Conservation (phyloP, 2,329 filamentous ascomycete genomes). For the Sporothrix sp. region DNA sequence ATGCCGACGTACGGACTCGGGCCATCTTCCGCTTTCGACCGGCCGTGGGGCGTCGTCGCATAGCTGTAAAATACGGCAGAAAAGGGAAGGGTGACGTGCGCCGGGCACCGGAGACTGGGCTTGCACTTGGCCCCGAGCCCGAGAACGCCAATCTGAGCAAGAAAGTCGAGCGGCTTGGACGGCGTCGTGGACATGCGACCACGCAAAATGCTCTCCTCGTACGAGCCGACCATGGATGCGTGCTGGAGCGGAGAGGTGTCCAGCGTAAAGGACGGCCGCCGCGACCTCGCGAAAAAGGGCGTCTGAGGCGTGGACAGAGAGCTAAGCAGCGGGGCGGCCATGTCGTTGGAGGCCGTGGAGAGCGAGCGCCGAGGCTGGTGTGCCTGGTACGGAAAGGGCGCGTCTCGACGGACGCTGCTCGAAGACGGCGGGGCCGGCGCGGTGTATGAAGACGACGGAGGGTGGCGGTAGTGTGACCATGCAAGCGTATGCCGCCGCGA, state of each 20-base stretch:
- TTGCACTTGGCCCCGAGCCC: slow-evolving; percentile 77
- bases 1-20: slow-evolving; percentile 94
- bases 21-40: slow-evolving; percentile 63
- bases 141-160: slow-evolving; percentile 89
- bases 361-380: slow-evolving; percentile 71
- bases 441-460: slow-evolving; percentile 23
- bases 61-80: slow-evolving; percentile 97
- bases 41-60: slow-evolving; percentile 53
- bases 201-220: slow-evolving; percentile 90
- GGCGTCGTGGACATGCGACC: slow-evolving; percentile 96
- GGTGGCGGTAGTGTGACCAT: slow-evolving; percentile 39
- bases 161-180: slow-evolving; percentile 83
- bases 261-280: slow-evolving; percentile 61
- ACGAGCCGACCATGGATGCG: slow-evolving; percentile 94
- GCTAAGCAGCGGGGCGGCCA: slow-evolving; percentile 21
- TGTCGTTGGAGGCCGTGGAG: slow-evolving; percentile 45
- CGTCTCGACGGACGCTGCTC: slow-evolving; percentile 43
- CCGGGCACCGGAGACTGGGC: slow-evolving; percentile 69
- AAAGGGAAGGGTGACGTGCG: slow-evolving; percentile 84
- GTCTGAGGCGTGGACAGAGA: slow-evolving; percentile 29
- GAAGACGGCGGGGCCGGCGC: slow-evolving; percentile 27
- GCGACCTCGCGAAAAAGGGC: slow-evolving; percentile 41
- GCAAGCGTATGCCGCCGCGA: slow-evolving; percentile 63
- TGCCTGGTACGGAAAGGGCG: slow-evolving; percentile 58
- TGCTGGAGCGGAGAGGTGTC: slow-evolving; percentile 73